Evolutionary conservation across 2,329 filamentous ascomycete genomes (phyloP).

Genomic region (Ramularia endophylla): DNA sequence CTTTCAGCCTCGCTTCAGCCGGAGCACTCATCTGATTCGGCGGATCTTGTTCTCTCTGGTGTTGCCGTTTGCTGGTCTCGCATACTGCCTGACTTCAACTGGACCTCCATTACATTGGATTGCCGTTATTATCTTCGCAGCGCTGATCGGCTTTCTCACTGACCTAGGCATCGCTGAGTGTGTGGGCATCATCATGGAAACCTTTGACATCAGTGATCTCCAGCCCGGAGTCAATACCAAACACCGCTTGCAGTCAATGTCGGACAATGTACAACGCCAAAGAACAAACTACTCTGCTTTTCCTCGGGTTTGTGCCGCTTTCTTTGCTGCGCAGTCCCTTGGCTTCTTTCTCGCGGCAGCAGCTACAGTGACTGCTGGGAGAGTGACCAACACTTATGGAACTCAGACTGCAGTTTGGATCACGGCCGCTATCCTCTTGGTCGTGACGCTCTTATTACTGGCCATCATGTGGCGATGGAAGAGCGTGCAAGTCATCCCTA

Average conservation of each 20-base stretch:
- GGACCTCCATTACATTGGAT: conserved; percentile 56
- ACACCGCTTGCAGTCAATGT: conserved; percentile 42
- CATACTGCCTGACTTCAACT: conserved; percentile 61
- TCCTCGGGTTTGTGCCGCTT: conserved; percentile 65
- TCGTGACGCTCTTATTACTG: conserved; percentile 59
- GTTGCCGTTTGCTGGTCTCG: conserved; percentile 60
- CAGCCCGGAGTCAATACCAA: conserved; percentile 60
- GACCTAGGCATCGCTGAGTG: conserved; percentile 71
- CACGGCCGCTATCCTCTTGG: conserved; percentile 60
- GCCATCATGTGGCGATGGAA: conserved; percentile 59
- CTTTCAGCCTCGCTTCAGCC: conserved; percentile 57
- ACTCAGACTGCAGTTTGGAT: conserved; percentile 63
- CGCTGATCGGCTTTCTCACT: conserved; percentile 62
- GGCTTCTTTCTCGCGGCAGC: conserved; percentile 65
- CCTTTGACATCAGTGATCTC: conserved; percentile 73
- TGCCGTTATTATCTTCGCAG: conserved; percentile 62
- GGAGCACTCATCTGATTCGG: conserved; percentile 67
- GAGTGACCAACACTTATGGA: conserved; percentile 58
- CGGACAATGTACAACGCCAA: conserved; percentile 39
- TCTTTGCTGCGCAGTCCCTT: conserved; percentile 63
- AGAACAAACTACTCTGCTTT: conserved; percentile 70
- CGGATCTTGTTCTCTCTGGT: conserved; percentile 61
- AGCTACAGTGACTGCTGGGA: conserved; percentile 63
- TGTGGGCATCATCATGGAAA: conserved; percentile 72
- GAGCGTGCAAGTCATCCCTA: conserved; percentile 62